Evolutionary conservation across 139 green algal genomes (phyloP), one percentile per base, ranked within the genome.

Genomic region (Chlorella ohadii): DNA sequence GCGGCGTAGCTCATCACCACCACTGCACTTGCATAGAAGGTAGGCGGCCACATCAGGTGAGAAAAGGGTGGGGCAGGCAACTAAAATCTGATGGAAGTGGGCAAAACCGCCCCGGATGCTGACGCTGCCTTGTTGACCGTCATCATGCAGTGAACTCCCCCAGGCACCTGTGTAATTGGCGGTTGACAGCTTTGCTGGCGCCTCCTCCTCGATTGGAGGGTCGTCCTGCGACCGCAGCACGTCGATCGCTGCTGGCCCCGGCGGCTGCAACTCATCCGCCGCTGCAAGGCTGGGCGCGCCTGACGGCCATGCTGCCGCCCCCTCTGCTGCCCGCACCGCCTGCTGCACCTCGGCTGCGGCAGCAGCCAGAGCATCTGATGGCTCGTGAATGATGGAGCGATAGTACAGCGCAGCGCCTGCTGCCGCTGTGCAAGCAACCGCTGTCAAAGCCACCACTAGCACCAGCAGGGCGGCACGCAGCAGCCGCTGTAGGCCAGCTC

Each of bases 261-360:
- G 1, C 51, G 15, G 51, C 51, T 59, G 9, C 51, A 59, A 59
- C 19, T 59, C 51, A 22, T 59, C 51, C 15, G 3, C 13, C 20
- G 11, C 5, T 17, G 28, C 16, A 7, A 22, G 51, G 44, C 44
- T 15, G 17, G 34, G 16, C 67, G 34, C 67, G 19, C 16, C 33
- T 20, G 67, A 34, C 1, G 33, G 51, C 51, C 51, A 59, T 13
- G 22, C 51, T 13, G 51, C 51, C 15, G 51, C 34, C 0, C 17
- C 67, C 20, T 31, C 34, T 41, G 34, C 67, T 25, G 25, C 28
- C 31, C 38, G 27, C 27, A 57, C 44, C 36, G 72, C 72, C 20
- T 47, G 41, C 44, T 78, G 72, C 44, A 47, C 72, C 28, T 78
- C 41, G 16, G 72, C 72, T 23, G 72, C 44, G 25, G 72, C 72